phyloP scores from a whole-genome alignment of 2,329 filamentous ascomycete species.

The Ilyonectria robusta region DNA sequence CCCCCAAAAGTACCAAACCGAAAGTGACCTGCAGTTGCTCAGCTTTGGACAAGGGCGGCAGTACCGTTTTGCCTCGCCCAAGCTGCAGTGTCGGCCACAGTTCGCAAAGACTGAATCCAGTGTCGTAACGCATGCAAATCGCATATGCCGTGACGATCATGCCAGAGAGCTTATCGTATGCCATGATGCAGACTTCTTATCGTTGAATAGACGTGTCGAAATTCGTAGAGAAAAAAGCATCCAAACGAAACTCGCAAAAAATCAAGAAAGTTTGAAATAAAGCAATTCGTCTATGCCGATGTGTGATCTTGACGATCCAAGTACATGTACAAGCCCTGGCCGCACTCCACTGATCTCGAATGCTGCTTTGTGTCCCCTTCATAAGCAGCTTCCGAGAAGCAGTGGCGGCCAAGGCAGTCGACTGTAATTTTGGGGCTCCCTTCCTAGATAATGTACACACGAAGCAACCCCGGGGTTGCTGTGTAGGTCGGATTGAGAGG shows the following conservation, averaged over 20 bases:
- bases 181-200: slow-evolving; percentile 31
- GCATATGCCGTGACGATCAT: slow-evolving; percentile 36
- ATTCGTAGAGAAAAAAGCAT: slow-evolving; percentile 31
- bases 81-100: slow-evolving; percentile 1
- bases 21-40: not conserved
- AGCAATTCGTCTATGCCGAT: slow-evolving; percentile 49
- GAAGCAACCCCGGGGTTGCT: slow-evolving; percentile 45
- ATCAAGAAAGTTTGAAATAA: slow-evolving; percentile 40
- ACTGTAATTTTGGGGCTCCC: slow-evolving; percentile 45
- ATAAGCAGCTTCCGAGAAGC: slow-evolving; percentile 34
- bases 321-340: slow-evolving; percentile 52
- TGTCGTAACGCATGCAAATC: slow-evolving; percentile 26
- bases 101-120: slow-evolving; percentile 20
- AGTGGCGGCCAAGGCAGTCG: slow-evolving; percentile 33
- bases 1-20: slow-evolving; percentile 13
- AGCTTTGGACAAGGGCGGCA: slow-evolving; percentile 1
- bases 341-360: slow-evolving; percentile 31
- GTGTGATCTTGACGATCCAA: slow-evolving; percentile 48
- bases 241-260: slow-evolving; percentile 38
- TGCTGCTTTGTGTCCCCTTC: slow-evolving; percentile 33
- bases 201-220: slow-evolving; percentile 24
- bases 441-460: slow-evolving; percentile 55
- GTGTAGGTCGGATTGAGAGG: slow-evolving; percentile 46
- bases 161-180: slow-evolving; percentile 26
- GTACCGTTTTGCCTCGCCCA: slow-evolving; percentile 7